Evolutionary conservation across 148 eudicot species (phyloP).

Genomic region (Pharnaceum exiguum): DNA sequence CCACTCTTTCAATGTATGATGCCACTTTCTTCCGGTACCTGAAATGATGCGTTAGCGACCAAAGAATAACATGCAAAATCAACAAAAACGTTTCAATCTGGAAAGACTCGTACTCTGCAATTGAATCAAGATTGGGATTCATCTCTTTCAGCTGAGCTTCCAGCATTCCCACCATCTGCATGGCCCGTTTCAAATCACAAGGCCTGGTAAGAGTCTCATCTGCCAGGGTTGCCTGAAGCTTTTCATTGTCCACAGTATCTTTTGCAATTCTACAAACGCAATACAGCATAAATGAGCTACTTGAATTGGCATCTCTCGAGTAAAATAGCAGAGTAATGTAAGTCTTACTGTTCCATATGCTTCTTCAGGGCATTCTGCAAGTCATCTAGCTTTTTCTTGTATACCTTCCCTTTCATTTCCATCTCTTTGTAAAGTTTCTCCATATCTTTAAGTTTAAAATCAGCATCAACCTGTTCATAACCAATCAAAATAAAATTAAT

Average conservation of each 20-base stretch:
- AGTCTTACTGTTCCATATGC: constrained; percentile 90
- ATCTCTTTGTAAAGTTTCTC: constrained; percentile 75
- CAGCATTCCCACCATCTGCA: constrained; percentile 80
- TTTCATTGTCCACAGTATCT: constrained; percentile 84
- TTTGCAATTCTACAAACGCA: constrained; percentile 56
- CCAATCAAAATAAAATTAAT: constrained; percentile 4
- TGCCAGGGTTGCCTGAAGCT: constrained; percentile 61
- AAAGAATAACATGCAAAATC: constrained; percentile 8
- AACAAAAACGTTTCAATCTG: not conserved
- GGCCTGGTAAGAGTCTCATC: constrained; percentile 57
- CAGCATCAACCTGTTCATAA: constrained; percentile 80
- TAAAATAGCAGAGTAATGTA: not conserved
- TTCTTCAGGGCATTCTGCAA: constrained; percentile 54
- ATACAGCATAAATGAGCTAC: constrained; percentile 4
- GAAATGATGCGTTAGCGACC: constrained; percentile 5
- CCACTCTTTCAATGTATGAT: constrained; percentile 81
- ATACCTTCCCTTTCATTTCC: constrained; percentile 78
- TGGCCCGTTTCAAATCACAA: constrained; percentile 62
- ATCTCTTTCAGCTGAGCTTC: constrained; percentile 96
- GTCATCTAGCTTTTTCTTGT: constrained; percentile 68
- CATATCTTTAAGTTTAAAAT: constrained; percentile 85
- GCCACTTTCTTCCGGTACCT: constrained; percentile 78
- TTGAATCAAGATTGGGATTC: constrained; percentile 97
- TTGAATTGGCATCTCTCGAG: not conserved
- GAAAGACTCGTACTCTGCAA: constrained; percentile 61